Evolutionary conservation across 2,329 filamentous ascomycete genomes (phyloP), one percentile per base, ranked within the genome.

Genomic region (Amauroascus niger): DNA sequence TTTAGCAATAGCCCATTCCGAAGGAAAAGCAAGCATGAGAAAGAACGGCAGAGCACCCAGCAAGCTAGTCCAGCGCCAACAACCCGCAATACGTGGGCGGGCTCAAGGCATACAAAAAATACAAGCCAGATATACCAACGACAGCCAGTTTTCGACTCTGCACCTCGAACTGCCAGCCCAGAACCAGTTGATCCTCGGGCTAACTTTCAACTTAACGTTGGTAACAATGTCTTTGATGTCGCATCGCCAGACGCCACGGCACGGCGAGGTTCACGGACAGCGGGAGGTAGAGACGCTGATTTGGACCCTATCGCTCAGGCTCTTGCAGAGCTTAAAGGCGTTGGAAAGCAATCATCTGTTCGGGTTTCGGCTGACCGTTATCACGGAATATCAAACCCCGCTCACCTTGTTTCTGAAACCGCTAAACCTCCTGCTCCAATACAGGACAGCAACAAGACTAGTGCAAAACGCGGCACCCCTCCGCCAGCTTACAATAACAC

Each of bases 331-430:
- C 77, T 98, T 33, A 97, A 95, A 72, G 88, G 85, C 0, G 86
- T 90, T 3, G 79, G 77, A 14, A 97, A 97, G 70, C 85, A 90
- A 61, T 80, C 88, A 6, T 84, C 83, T 2, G 77, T 80, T 47
- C 82, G 94, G n/a, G 82, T 95, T 56, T 95, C 93, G n/a, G 93
- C 90, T 16, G 94, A 98, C 68, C 83, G 87, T 57, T 96, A 95
- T 69, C 88, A 94, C 65, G 91, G 93, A n/a, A 84, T 98, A 58
- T 76, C 87, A 11, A 95, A 91, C 1, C 91, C 93, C 4, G 83
- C 79, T 6, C 86, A 73, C 22, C 69, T 69, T 14, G 65, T 68
- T 32, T 65, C 70, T 13, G 69, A 72, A 18, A n/a, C 41, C 32
- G 8, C 18, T 6, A 41, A 52, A 30, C 41, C 63, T 40, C 54